Evolutionary conservation across 2,329 filamentous ascomycete genomes (phyloP), one percentile per base, ranked within the genome.

Genomic region (Talaromyces pinophilus): DNA sequence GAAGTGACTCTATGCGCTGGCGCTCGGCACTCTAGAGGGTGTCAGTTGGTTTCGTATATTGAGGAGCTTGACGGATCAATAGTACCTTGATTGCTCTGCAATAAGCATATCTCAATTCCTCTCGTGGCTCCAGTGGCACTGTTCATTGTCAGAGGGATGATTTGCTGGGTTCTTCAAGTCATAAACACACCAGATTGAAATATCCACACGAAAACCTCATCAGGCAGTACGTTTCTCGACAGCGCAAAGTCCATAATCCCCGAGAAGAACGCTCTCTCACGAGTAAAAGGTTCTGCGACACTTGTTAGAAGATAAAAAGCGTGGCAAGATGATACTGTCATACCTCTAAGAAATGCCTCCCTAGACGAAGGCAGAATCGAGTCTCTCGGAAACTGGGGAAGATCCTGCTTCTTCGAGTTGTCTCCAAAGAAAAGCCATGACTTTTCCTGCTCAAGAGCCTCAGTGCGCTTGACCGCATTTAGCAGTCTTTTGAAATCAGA

Each of bases 171-270:
- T 8, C n/a, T 19, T 17, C 13, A 19, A 11, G 30, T 4, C 35
- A 28, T 22, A 19, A 38, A 72, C 72, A 33, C 57, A 80, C 80
- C 69, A 61, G 76, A 73, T 48, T 74, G 69, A 42, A 81, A 75
- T 2, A 92, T 80, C 90, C 91, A 93, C 17, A 84, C 71, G 60
- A 92, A 83, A 0, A 92, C 72, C 64, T 89, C 84, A 67, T 91
- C 86, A 0, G 90, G 87, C 13, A 92, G 74, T 2, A 73, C 69
- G 13, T 77, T 74, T 46, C 79, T 79, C 4, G 75, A 72, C 17
- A 86, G 78, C 15, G 89, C 79, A 54, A 86, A 83, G 64, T 86
- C 83, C 1, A 88, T 82, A 65, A 90, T 78, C 1, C 90, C 90
- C 22, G 86, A 88, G 28, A 87, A 77, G 63, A 92, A 85, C 44